Conservation (phyloP, 148 eudicot species). For the Selenicereus undatus region DNA sequence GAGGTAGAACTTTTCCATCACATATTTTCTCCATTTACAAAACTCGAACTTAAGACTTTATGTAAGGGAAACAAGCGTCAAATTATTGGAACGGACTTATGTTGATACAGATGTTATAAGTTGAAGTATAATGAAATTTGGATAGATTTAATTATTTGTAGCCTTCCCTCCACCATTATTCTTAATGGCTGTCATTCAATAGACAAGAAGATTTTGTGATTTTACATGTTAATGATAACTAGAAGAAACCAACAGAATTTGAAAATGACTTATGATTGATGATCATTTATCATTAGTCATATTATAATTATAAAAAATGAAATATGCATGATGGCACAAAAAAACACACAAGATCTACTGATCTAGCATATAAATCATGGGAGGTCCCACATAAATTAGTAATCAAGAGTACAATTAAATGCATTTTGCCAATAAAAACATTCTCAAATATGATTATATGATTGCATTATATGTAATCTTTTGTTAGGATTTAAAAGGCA, state of each 20-base stretch:
- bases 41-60: too few relatives aligned
- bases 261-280: conserved; percentile 13
- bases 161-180: neutral
- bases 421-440: conserved; percentile 22
- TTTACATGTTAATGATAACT: neutral
- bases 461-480: neutral
- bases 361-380: neutral
- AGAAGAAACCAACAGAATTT: neutral
- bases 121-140: neutral
- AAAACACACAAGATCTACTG: conserved; percentile 19
- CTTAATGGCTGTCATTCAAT: neutral
- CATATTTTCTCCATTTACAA: too few relatives aligned
- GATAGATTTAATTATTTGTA: neutral
- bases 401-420: conserved; percentile 8
- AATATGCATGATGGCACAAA: neutral
- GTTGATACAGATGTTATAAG: too few relatives aligned
- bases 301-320: neutral
- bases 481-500: too few relatives aligned
- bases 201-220: neutral
- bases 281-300: neutral
- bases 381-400: conserved; percentile 1
- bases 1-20: too few relatives aligned
- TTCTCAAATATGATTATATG: neutral
- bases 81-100: too few relatives aligned
- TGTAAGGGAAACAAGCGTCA: too few relatives aligned